Percentiles rank a stretch among this genome's conserved stretches.
Conservation (phyloP, 805 yeast genomes). For the Crinitomyces ghanaensis region DNA sequence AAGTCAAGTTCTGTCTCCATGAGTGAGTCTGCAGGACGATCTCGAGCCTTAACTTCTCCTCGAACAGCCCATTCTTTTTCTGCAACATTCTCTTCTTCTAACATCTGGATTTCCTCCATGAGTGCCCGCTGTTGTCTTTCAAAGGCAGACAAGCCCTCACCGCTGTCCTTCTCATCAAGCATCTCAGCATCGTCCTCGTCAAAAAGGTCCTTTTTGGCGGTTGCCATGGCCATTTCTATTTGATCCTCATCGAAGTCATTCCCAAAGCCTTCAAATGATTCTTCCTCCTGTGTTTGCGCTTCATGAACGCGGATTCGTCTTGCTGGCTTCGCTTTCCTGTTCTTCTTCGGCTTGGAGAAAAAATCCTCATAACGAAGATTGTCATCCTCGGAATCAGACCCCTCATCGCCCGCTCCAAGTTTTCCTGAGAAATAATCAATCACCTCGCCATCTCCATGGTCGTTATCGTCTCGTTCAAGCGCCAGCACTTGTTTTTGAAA, state of each 20-base stretch:
- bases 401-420: slow-evolving; percentile 27
- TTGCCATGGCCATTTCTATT: slow-evolving; percentile 22
- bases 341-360: slow-evolving; percentile 26
- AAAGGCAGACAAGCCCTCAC: slow-evolving; percentile 51
- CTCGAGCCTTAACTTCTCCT: slow-evolving; percentile 78
- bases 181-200: slow-evolving; percentile 46
- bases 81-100: slow-evolving; percentile 81
- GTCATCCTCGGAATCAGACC: slow-evolving; percentile 36
- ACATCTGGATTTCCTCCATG: slow-evolving; percentile 60
- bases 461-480: slow-evolving; percentile 38
- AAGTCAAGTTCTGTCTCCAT: slow-evolving; percentile 69
- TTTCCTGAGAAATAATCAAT: slow-evolving; percentile 38
- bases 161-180: slow-evolving; percentile 36
- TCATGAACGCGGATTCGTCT: slow-evolving; percentile 6
- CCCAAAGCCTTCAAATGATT: slow-evolving; percentile 17
- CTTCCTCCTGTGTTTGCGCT: slow-evolving; percentile 9
- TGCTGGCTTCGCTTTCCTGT: slow-evolving; percentile 3
- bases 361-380: slow-evolving; percentile 29
- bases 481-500: slow-evolving; percentile 67
- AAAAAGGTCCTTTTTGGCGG: slow-evolving; percentile 27
- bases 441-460: slow-evolving; percentile 37
- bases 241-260: slow-evolving; percentile 17
- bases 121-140: slow-evolving; percentile 74
- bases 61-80: slow-evolving; percentile 89
- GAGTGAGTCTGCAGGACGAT: slow-evolving; percentile 76